These are phyloP conservation scores for Eugenia klotzschiana DNA, from an alignment of 441 rosid genomes.

Conservation along the genomic window DNA sequence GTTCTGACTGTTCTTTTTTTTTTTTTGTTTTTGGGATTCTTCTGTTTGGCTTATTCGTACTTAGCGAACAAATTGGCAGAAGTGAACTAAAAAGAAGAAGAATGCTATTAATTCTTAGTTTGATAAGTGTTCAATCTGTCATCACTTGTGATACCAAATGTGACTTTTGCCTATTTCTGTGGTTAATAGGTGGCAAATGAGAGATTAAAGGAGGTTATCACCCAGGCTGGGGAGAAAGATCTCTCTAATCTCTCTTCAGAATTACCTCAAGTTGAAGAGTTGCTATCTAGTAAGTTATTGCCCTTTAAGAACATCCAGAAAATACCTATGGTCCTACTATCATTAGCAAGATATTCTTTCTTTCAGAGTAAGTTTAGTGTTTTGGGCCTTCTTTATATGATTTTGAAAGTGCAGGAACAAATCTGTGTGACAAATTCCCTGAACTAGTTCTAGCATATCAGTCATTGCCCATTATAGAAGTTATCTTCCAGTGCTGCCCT, in stretches of 20 bases:
- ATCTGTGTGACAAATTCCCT: not conserved
- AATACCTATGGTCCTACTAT: not conserved
- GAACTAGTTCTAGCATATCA: not conserved
- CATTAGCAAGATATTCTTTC: not conserved
- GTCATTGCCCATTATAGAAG: not conserved
- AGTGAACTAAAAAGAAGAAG: not conserved
- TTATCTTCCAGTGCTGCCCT: not conserved
- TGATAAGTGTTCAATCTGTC: not conserved
- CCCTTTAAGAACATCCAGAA: not conserved
- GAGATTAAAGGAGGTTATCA: conserved; percentile 59
- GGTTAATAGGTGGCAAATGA: conserved; percentile 58
- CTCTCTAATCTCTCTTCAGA: conserved; percentile 39
- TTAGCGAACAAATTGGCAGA: not conserved
- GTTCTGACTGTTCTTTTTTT: conserved; percentile 1
- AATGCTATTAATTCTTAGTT: not conserved
- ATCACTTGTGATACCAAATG: not conserved
- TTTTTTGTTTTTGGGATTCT: not conserved
- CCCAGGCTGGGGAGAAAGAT: conserved; percentile 60
- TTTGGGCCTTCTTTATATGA: not conserved
- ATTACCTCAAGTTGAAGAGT: conserved; percentile 38
- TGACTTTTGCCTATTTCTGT: not conserved
- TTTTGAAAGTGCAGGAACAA: not conserved
- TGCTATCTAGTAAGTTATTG: conserved; percentile 52
- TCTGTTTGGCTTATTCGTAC: not conserved
- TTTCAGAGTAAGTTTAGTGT: not conserved